Percentiles rank a stretch among this genome's conserved stretches.
Conservation (phyloP, 2,329 filamentous ascomycete genomes). For the Aspergillus awamori region DNA sequence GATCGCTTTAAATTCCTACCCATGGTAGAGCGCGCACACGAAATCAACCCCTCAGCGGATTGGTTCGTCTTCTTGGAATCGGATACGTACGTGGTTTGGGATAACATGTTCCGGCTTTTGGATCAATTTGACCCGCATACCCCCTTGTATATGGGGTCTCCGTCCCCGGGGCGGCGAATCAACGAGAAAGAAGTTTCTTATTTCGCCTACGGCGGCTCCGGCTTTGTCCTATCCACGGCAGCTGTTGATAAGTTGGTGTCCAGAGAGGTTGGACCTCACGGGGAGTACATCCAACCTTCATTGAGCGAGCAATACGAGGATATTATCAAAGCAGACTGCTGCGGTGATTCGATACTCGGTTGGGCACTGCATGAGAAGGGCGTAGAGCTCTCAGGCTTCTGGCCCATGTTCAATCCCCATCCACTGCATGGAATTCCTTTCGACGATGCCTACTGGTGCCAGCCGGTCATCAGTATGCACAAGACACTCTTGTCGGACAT, state of each 20-base stretch:
- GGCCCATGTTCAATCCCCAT: conserved; percentile 54
- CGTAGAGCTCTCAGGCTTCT: conserved; percentile 52
- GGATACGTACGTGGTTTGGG: conserved; percentile 55
- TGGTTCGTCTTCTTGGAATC: conserved; percentile 63
- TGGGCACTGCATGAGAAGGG: conserved; percentile 51
- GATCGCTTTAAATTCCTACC: conserved; percentile 63
- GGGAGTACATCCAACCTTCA: conserved; percentile 46
- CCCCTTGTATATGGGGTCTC: conserved; percentile 55
- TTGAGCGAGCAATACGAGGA: conserved; percentile 46
- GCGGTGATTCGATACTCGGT: conserved; percentile 57
- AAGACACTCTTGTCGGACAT: conserved; percentile 54
- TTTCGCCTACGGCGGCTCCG: conserved; percentile 56
- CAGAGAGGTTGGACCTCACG: conserved; percentile 19
- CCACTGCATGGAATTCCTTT: conserved; percentile 55
- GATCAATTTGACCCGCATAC: conserved; percentile 51
- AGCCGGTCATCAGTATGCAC: conserved; percentile 55
- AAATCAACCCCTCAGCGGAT: conserved; percentile 50
- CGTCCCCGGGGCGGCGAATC: conserved; percentile 42
- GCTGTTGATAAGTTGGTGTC: conserved; percentile 48
- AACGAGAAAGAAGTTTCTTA: conserved; percentile 30
- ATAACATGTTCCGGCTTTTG: conserved; percentile 53
- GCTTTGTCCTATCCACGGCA: conserved; percentile 51
- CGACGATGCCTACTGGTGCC: conserved; percentile 53
- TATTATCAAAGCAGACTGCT: conserved; percentile 52
- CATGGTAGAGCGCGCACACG: conserved; percentile 57